A percentile compares a stretch with the other conserved stretches of the same genome.
phyloP scores from a whole-genome alignment of 208 protist genomes.

The Crithidia fasciculata region DNA sequence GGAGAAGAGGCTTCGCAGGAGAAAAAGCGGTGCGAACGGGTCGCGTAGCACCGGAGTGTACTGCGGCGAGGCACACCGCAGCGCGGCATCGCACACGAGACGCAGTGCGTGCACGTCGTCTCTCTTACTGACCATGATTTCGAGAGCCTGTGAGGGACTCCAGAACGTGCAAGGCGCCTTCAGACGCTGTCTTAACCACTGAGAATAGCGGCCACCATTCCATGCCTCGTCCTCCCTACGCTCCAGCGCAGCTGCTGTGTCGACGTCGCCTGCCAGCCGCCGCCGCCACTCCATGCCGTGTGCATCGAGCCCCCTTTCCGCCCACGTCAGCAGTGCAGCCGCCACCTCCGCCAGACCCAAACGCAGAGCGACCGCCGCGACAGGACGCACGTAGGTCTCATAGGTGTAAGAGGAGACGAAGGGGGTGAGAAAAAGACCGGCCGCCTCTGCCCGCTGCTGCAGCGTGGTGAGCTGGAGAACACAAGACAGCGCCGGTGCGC shows the following conservation, averaged over 20 bases:
- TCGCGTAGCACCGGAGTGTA: constrained; percentile 41
- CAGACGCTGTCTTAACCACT: constrained; percentile 9
- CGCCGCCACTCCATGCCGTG: constrained; percentile 23
- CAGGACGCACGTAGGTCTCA: constrained; percentile 12
- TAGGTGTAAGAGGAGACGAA: constrained; percentile 6
- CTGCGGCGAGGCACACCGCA: constrained; percentile 34
- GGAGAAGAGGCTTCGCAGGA: constrained; percentile 35
- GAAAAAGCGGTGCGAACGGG: constrained; percentile 39
- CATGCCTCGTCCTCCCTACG: no score
- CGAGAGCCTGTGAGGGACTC: constrained; percentile 24
- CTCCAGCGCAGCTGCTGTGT: no score
- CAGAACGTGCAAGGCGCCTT: neutral
- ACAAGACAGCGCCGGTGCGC: neutral
- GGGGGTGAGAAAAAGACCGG: neutral
- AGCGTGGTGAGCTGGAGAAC: constrained; percentile 9
- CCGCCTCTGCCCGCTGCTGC: constrained; percentile 2
- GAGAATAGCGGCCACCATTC: constrained; percentile 3
- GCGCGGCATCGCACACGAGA: constrained; percentile 37
- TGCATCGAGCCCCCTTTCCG: constrained; percentile 10
- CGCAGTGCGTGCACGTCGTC: constrained; percentile 29
- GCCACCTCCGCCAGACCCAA: constrained; percentile 25
- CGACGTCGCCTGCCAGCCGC: neutral
- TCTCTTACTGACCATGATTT: constrained; percentile 21
- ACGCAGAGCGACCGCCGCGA: constrained; percentile 23
- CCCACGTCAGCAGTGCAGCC: constrained; percentile 32